A percentile compares a stretch with the other conserved stretches of the same genome.
phyloP scores from a whole-genome alignment of 1,284 basidiomycete genomes.

The Sanguinoderma infundibulare region DNA sequence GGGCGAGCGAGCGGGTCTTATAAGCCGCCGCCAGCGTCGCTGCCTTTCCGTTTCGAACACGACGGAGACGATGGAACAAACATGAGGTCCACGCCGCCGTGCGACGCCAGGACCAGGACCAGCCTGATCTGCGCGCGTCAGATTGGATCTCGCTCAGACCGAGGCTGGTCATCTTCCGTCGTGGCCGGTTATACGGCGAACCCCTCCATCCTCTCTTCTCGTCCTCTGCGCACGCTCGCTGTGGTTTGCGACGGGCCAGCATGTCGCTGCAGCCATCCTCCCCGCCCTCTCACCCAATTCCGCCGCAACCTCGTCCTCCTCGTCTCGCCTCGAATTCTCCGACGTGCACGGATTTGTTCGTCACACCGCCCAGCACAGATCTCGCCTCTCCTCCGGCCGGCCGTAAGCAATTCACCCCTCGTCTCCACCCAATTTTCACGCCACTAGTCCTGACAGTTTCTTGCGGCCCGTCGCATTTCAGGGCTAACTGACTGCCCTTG shows the following conservation, averaged over 20 bases:
- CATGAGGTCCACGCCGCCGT: background rate
- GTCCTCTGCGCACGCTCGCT: background rate
- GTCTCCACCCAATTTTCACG: constrained; percentile 8
- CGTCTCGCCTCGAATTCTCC: constrained; percentile 12
- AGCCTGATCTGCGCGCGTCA: constrained; percentile 7
- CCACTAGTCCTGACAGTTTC: constrained; percentile 14
- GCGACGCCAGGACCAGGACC: background rate
- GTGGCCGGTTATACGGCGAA: constrained; percentile 8
- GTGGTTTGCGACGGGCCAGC: background rate
- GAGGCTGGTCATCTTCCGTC: constrained; percentile 17
- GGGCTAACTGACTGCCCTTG: background rate
- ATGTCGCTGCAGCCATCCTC: background rate
- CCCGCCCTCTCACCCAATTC: background rate
- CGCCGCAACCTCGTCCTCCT: background rate
- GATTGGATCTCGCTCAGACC: constrained; percentile 12
- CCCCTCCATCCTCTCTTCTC: background rate
- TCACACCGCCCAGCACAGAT: constrained; percentile 22
- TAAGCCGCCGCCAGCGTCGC: constrained; percentile 4
- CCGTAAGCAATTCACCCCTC: constrained; percentile 4
- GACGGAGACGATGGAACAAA: constrained; percentile 3
- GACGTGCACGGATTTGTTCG: constrained; percentile 22
- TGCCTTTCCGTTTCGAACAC: background rate
- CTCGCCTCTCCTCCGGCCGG: constrained; percentile 21
- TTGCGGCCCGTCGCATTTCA: constrained; percentile 3
- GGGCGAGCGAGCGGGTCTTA: background rate